A percentile compares a stretch with the other conserved stretches of the same genome.
These are phyloP conservation scores for Cyberlindnera mycetangii DNA, from an alignment of 805 yeast species.

Conservation along the genomic window DNA sequence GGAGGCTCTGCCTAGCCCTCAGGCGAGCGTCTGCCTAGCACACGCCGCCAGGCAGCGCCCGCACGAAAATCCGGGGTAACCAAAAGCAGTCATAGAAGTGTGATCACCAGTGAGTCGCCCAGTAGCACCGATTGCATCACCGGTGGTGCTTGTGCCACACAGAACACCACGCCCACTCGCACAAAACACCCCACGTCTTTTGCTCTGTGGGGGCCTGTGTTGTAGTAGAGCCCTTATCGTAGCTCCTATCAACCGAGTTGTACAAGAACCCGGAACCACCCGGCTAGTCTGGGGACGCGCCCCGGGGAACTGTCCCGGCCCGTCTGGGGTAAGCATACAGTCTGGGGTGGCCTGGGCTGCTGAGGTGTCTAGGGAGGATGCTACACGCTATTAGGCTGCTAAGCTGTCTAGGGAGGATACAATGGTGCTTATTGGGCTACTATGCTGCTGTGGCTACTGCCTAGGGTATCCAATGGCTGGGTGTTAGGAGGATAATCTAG, in stretches of 20 bases:
- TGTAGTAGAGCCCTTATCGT: not conserved
- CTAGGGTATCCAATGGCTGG: no score
- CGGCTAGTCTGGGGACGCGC: not conserved
- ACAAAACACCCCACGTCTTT: no score
- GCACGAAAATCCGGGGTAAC: slow-evolving; percentile 2
- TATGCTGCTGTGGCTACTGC: no score
- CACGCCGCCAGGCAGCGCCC: not conserved
- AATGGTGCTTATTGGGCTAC: no score
- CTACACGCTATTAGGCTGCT: no score
- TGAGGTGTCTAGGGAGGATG: no score
- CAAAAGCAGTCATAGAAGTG: slow-evolving; percentile 13
- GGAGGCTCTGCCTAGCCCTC: not conserved
- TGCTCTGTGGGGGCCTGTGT: not conserved
- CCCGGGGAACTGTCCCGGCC: no score
- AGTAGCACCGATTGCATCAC: not conserved
- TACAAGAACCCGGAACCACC: slow-evolving; percentile 1
- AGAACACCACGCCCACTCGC: no score
- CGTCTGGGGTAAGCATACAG: no score
- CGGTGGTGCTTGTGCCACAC: not conserved
- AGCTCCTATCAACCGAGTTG: not conserved
- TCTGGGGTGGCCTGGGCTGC: no score
- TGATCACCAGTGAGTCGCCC: slow-evolving; percentile 8
- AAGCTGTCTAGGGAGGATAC: no score
- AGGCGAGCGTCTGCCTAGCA: not conserved
- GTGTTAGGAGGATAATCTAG: no score